Evolutionary conservation across 2,329 filamentous ascomycete species (phyloP), one percentile per base, ranked within the genome.

Genomic region (Venturia aucupariae): DNA sequence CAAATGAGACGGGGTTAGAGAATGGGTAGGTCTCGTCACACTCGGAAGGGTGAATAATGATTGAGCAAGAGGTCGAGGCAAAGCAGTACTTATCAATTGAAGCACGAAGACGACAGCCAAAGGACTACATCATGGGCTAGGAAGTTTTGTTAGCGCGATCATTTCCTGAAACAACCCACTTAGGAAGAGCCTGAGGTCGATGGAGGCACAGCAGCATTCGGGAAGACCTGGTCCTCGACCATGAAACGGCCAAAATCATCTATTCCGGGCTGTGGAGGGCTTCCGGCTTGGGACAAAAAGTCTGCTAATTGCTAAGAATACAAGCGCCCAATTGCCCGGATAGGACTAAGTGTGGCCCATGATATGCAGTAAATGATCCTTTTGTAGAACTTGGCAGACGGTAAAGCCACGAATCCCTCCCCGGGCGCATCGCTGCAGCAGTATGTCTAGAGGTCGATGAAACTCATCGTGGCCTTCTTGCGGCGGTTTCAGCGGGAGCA

Each of bases 11-110:
- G 63, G 66, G 69, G 60, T 74, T 75, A 70, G 71, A 75, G 71
- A 77, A 70, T 74, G 71, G 72, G 76, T 62, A 68, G 70, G 70
- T 70, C 70, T 74, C 71, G 75, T 73, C 67, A 72, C 69, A 68
- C 69, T 69, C 54, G 68, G 69, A 68, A 69, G 32, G 65, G 65
- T 46, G 68, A 70, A 71, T 68, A 70, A 66, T 71, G 68, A 63
- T 63, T 63, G 62, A 63, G 51, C 62, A 57, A 39, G 62, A 63
- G 62, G 35, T 32, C 32, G 62, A 63, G 48, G 62, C 48, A 48
- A 39, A 2, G 62, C 30, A 63, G 62, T 63, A 63, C 48, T 63
- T 63, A 55, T 39, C 35, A 62, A 62, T 38, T 46, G 27, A 62
- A 4, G 39, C 22, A 62, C 27, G 42, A 51, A 62, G 41, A 48